Conservation (phyloP, 768 basidiomycete species). For the Boletus reticulatus region DNA sequence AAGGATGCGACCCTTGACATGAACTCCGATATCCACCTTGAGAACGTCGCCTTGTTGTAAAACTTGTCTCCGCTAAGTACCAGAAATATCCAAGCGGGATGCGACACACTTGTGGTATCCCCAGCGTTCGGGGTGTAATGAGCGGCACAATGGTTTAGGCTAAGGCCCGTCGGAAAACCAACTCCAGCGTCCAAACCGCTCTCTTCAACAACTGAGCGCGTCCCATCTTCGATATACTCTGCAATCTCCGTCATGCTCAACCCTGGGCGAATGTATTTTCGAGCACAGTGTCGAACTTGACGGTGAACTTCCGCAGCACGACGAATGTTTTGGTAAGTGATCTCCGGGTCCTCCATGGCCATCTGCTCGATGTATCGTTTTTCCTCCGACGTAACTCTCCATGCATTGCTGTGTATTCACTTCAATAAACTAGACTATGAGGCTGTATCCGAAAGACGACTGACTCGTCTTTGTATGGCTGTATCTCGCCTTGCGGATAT, state of each 20-base stretch:
- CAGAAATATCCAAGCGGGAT: not conserved
- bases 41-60: conserved; percentile 82
- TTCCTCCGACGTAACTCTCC: conserved; percentile 89
- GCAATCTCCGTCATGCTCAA: conserved; percentile 95
- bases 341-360: conserved; percentile 74
- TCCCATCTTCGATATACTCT: conserved; percentile 89
- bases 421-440: not conserved
- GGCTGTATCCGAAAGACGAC: conserved; percentile 29
- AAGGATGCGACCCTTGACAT: conserved; percentile 91
- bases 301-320: conserved; percentile 95
- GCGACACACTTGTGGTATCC: conserved; percentile 68
- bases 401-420: conserved; percentile 63
- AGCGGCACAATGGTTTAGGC: conserved; percentile 91
- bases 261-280: conserved; percentile 83
- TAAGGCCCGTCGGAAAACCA: conserved; percentile 96
- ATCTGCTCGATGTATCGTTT: conserved; percentile 79
- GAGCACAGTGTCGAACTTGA: conserved; percentile 81
- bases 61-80: conserved; percentile 46
- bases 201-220: conserved; percentile 89
- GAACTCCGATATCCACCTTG: conserved; percentile 97
- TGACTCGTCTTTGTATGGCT: conserved; percentile 90
- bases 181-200: conserved; percentile 82
- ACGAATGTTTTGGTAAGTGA: conserved; percentile 87
- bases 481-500: conserved; percentile 90
- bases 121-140: conserved; percentile 97